A percentile compares a stretch with the other conserved stretches of the same genome.
phyloP scores from a whole-genome alignment of 2,329 filamentous ascomycete species.

The Curvularia sp. region DNA sequence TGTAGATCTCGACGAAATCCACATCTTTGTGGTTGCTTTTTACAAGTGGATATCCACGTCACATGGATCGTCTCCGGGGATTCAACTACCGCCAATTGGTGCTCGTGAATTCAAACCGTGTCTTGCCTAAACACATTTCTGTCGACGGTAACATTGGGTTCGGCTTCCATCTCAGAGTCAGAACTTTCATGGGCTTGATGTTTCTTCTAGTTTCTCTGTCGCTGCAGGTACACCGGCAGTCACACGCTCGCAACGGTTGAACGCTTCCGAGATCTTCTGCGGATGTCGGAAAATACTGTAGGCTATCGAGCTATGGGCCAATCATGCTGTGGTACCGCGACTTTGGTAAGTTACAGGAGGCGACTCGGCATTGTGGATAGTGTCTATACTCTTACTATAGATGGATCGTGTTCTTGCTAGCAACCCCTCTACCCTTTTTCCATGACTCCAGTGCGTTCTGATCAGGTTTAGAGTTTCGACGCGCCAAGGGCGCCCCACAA shows the following conservation, averaged over 20 bases:
- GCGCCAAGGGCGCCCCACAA: background rate
- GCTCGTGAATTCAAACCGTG: background rate
- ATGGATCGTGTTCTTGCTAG: background rate
- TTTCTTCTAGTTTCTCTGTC: background rate
- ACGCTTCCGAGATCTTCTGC: background rate
- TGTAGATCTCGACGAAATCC: background rate
- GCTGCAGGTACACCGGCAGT: background rate
- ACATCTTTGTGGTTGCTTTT: background rate
- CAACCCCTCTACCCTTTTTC: background rate
- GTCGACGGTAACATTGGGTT: background rate
- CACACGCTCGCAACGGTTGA: background rate
- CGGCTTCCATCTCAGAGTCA: background rate
- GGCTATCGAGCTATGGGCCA: background rate
- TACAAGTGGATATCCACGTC: too few species aligned
- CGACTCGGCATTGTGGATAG: background rate
- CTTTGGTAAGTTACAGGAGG: constrained; percentile 2
- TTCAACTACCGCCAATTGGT: background rate
- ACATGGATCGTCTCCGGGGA: background rate
- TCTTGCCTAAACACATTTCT: background rate
- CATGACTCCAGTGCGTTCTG: background rate
- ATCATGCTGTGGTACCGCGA: background rate
- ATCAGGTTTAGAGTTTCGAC: background rate
- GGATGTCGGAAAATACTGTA: background rate
- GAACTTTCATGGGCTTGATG: background rate
- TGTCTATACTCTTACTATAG: background rate